Base-by-base conservation (phyloP, 2,329 filamentous ascomycete genomes). In the Epichloe bromicola region DNA sequence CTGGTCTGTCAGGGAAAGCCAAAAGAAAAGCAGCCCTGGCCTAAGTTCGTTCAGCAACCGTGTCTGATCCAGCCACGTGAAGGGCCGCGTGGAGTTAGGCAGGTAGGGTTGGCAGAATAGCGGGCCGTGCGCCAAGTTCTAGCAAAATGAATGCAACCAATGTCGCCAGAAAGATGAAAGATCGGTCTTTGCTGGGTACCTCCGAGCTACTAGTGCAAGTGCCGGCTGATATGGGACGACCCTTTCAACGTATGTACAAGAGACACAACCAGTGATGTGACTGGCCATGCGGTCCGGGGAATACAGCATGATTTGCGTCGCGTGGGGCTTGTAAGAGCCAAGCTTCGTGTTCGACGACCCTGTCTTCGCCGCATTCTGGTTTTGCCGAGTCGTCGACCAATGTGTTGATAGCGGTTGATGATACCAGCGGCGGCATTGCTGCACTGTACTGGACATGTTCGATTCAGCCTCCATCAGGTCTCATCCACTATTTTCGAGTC, bases 41-140 rank as follows among this genome's bases (percentile, higher is more conserved):
- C 14, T 11, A 14, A 34, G 4, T 30, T 17, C 19, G 23, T 40
- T 15, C 48, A 51, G 47, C 48, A 53, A 51, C 51, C 49, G 15
- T 52, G 52, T 53, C 54, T 56, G 26, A 52, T 49, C 20, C 47
- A 50, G 50, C 38, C 45, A 48, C 15, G 23, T 37, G 17, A 52
- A 53, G 52, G 49, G 39, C 12, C 36, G 36, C 47, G 39, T 41
- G 36, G 42, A 43, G 33, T 12, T 12, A 40, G 15, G 19, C 14
- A 26, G 48, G 17, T 10, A 42, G 43, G 26, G 26, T 8, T 10
- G 30, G 30, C 30, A 30, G 26, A 39, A 26, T 4, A 30, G 42
- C 46, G 46, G 38, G 38, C 50, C 49, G 49, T 52, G 49, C 47
- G 46, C 34, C 40, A 15, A 30, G 12, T 26, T 40, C 36, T 34